phyloP scores from a whole-genome alignment of 1,139 yeast genomes.

The Kodamaea sp. region DNA sequence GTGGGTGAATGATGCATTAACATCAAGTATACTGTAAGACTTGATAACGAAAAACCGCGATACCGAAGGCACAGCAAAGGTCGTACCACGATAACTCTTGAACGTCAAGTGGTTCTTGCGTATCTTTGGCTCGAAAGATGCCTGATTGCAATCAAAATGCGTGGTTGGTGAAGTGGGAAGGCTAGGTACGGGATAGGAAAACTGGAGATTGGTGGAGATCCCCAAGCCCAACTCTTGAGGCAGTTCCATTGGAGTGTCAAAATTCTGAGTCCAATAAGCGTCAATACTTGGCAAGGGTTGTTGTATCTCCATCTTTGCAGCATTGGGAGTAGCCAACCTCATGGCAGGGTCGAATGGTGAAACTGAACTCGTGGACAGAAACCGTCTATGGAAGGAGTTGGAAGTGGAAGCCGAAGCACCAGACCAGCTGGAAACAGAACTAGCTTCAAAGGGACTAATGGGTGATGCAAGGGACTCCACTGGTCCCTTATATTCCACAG shows the following conservation, averaged over 20 bases:
- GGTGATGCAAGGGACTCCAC: background rate
- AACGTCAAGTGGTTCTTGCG: slow-evolving; percentile 12
- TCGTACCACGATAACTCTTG: slow-evolving; percentile 24
- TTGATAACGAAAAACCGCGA: slow-evolving; percentile 58
- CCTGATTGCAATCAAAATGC: background rate
- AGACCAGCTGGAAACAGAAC: background rate
- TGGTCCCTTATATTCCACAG: slow-evolving; percentile 6
- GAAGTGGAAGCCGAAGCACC: background rate
- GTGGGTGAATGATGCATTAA: slow-evolving; percentile 49
- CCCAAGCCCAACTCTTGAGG: background rate
- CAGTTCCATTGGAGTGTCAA: background rate
- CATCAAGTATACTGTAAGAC: slow-evolving; percentile 50
- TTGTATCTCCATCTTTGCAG: background rate
- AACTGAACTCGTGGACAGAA: background rate
- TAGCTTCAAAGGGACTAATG: background rate
- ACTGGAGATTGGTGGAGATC: background rate
- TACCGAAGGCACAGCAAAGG: slow-evolving; percentile 15
- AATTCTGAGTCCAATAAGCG: too few species aligned
- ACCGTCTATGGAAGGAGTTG: background rate
- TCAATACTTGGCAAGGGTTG: background rate
- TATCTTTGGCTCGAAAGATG: background rate
- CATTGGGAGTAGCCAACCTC: background rate
- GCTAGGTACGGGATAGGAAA: background rate
- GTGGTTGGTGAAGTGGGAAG: background rate
- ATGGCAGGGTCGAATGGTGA: background rate